Conservation (phyloP, 1,284 basidiomycete species). For the Pyrrhoderma lamaoense region DNA sequence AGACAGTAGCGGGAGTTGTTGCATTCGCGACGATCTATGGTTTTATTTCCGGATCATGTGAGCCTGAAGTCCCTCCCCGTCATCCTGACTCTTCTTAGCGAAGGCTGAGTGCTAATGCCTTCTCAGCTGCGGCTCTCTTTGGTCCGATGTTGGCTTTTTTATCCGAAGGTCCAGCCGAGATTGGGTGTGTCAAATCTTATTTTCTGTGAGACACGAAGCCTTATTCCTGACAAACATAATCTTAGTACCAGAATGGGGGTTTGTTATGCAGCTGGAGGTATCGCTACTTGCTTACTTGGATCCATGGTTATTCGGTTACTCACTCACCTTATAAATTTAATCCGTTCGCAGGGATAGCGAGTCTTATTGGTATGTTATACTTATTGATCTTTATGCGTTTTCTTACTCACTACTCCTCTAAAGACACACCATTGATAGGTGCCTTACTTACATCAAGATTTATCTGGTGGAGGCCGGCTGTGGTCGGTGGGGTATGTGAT, state of each 20-base stretch:
- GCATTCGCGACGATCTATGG: constrained; percentile 20
- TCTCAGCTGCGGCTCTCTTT: constrained; percentile 8
- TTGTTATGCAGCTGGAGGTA: too few relatives aligned
- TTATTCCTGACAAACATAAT: neutral
- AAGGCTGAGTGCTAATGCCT: neutral
- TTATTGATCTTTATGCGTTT: neutral
- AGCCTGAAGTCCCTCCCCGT: too few relatives aligned
- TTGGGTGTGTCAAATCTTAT: constrained; percentile 12
- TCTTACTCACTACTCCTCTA: too few relatives aligned
- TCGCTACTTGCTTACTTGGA: constrained; percentile 16
- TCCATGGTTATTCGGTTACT: neutral
- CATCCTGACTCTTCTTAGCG: too few relatives aligned
- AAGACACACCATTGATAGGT: constrained; percentile 13
- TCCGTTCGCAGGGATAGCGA: constrained; percentile 7
- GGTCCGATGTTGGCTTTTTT: constrained; percentile 12
- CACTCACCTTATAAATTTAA: neutral
- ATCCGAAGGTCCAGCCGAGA: constrained; percentile 4
- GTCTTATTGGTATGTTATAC: constrained; percentile 9
- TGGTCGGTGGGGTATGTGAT: constrained; percentile 13
- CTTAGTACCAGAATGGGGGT: constrained; percentile 14
- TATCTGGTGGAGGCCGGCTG: constrained; percentile 15
- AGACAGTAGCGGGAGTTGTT: constrained; percentile 12
- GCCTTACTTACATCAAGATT: constrained; percentile 12
- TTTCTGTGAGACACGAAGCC: neutral
- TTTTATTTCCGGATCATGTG: constrained; percentile 19